Base-by-base conservation (phyloP, 805 yeast genomes). In the Yamadazyma endophytica region DNA sequence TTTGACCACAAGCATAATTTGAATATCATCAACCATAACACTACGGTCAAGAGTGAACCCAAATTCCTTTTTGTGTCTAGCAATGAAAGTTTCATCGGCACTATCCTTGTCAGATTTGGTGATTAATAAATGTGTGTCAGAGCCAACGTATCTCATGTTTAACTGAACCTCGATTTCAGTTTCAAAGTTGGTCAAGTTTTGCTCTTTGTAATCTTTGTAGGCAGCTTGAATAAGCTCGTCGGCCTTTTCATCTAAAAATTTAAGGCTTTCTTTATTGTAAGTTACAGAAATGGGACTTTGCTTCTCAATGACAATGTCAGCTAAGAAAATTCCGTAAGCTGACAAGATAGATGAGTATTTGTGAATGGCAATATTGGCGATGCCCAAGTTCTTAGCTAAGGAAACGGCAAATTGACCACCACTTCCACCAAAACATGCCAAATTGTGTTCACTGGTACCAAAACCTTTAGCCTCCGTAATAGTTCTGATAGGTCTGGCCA, bases 111-210 rank as follows among this genome's bases (percentile, higher is more conserved):
- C 54, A 4, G 8, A 25, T 27, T 58, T 55, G 13, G 56, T 56
- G n/a, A 83, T 75, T 83, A 88, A 82, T 40, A 89, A 59, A 24
- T 82, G 79, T 2, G 96, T 82, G 49, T 89, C 96, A n/a, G 95
- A 82, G 6, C 96, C 96, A 40, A 76, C 76, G 50, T 84, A 89
- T 48, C 94, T 70, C 68, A 88, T 61, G 50, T 88, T 88, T 40
- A 88, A 59, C 44, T 72, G 84, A 26, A 73, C 72, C 47, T 87
- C 94, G 33, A 70, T 64, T 16, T 47, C 52, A 15, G 85, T 68
- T 15, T 66, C 58, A 4, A 57, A 53, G 4, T 54, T 54, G 0
- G 44, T 35, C 40, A 60, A 49, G 0, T 85, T 84, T 54, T 87
- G 95, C 1, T 36, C 54, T 24, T 40, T 25, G 35, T 49, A 66